Evolutionary conservation across 2,329 filamentous ascomycete species (phyloP), one percentile per base, ranked within the genome.

Genomic region (Aureobasidium sp.): DNA sequence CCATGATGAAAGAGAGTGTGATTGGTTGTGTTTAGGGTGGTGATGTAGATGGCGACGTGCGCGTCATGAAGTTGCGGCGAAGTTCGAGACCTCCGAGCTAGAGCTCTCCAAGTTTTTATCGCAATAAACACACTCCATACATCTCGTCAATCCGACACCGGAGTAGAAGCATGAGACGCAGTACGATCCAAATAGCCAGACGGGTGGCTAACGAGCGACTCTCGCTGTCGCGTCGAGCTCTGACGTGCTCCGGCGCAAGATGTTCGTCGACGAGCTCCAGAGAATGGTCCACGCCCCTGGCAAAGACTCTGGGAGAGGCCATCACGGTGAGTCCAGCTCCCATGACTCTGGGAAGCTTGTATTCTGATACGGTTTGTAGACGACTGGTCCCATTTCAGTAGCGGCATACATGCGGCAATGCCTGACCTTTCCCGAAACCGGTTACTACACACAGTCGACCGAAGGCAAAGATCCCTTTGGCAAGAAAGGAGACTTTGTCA

Each of bases 401-500:
- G 92, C 94, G 5, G 87, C 90, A 57, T 99, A 92, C 74, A 99
- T 99, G 94, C 92, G 94, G 71, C 95, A 97, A 86, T 96, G 93
- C 73, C 83, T 99, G 64, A 99, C 94, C 0, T 89, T 89, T 11
- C 89, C 94, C 63, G 77, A 90, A 40, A 91, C 90, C 61, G 94
- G 94, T 58, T 99, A 99, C 77, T 99, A 99, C 75, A 97, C 91
- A 0, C 84, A 87, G 5, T 83, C 85, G 25, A 80, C 81, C 58
- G 75, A 84, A 62, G 85, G 82, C 21, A 83, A 86, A 49, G 92
- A 96, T 70, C 92, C 93, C 64, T 99, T 99, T 68, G 94, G 94
- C n/a, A 78, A 83, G 60, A 89, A 90, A 69, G 94, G 94, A 27
- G 94, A 99, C 74, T 99, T 99, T 70, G 87, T 97, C 55, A 99